Base-by-base conservation (phyloP, 2,329 filamentous ascomycete genomes). In the Fusarium sp. region DNA sequence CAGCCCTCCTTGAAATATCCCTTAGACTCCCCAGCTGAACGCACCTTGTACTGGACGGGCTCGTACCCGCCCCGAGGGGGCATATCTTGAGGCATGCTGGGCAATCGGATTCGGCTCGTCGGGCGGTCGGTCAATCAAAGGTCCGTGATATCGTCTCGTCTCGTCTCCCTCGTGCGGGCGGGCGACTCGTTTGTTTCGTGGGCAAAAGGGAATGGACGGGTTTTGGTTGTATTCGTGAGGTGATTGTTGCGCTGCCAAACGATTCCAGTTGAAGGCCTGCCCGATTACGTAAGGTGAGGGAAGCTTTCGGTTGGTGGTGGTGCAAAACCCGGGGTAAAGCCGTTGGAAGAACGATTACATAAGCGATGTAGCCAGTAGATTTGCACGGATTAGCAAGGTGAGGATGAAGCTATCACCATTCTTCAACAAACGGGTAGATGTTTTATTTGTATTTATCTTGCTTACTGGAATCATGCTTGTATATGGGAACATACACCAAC, bases 11-110 rank as follows among this genome's bases (percentile, higher is more conserved):
- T 33, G 15, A 14, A 33, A 36, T 42, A n/a, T 22, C 45, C 2
- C 14, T 15, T 14, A 28, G 24, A 57, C 50, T n/a, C 42, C 38
- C 24, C 14, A 36, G 14, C 15, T 28, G 43, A 64, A 83, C 86
- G 77, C 81, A 94, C 92, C 90, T 97, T 97, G 87, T 98, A 99
- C 84, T 99, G 96, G 73, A 99, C 92, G 82, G 95, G 91, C 81
- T 90, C 92, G 83, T 99, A 99, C 87, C 96, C 96, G 85, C 95
- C 96, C 78, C 84, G 81, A 76, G 96, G 96, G 85, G 96, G 96
- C 89, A 99, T 93, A 87, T 99, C 96, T 88, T 98, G 94, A 85
- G 92, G 91, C 95, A 98, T 98, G 78, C 72, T 90, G 85, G 80
- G 76, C 78, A 57, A 65, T 68, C 57, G 69, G 65, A 39, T 38